Evolutionary conservation across 345 rosid species (phyloP).

Genomic region (Corchorus olitorius): DNA sequence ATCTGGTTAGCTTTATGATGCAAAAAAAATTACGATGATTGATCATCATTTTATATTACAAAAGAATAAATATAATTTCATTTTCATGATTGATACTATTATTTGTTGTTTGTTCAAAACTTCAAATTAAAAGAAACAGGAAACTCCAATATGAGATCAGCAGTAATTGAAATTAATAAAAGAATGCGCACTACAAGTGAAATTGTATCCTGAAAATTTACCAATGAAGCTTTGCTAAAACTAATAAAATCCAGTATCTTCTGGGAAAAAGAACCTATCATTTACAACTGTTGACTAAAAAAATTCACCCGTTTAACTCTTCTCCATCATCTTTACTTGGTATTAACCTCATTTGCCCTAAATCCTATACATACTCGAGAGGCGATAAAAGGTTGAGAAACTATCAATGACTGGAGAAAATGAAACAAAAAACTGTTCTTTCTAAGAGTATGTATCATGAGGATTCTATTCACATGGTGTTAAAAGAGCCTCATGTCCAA

Average conservation of each 20-base stretch:
- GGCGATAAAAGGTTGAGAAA: neutral
- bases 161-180: slow-evolving; percentile 2
- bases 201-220: neutral
- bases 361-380: slow-evolving; percentile 7
- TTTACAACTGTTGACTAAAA: slow-evolving; percentile 1
- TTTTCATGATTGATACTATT: too few species aligned
- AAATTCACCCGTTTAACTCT: neutral
- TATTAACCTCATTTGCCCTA: neutral
- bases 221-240: neutral
- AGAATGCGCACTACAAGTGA: neutral
- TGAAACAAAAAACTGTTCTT: neutral
- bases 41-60: too few species aligned
- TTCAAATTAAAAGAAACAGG: neutral
- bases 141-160: neutral
- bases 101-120: too few species aligned
- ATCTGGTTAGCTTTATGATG: neutral
- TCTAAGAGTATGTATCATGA: neutral
- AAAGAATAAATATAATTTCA: too few species aligned
- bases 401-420: neutral
- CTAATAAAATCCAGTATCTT: neutral
- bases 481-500: neutral
- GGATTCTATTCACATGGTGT: slow-evolving; percentile 2
- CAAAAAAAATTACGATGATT: too few species aligned
- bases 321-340: neutral
- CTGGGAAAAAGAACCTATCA: neutral